Base-by-base conservation (phyloP, 331 rosid genomes). In the Telfairia occidentalis region DNA sequence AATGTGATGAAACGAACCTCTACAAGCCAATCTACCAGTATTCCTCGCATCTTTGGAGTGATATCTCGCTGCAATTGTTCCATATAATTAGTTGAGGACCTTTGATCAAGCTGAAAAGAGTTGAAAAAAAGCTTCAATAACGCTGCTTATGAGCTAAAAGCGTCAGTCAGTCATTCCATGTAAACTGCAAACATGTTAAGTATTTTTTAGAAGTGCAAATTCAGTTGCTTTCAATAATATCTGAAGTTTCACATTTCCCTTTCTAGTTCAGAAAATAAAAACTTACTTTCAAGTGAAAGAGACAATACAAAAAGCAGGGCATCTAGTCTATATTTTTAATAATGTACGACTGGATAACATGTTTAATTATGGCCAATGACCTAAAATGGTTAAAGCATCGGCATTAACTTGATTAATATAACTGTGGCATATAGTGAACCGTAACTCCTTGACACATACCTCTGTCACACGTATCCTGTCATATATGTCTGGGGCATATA, bases 21-120 rank as follows among this genome's bases (percentile, higher is more conserved):
- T 79, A 92, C 96, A 78, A 92, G 96, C 98, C 98, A 92, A 81
- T 92, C 97, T 59, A 92, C 78, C 71, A 92, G 81, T 83, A 92
- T 84, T 71, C 88, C 92, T 46, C 98, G 81, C 98, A 92, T 92
- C 83, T 70, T 83, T 37, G 91, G 89, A 86, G 64, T 87, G 87
- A 92, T 83, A 65, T 90, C 92, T 24, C 1, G 85, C 82, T 92
- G 98, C 89, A 90, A 57, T 79, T 60, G 79, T 49, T 88, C 94
- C 94, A 92, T 90, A 77, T 92, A 90, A 61, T 83, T 32, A 34
- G 80, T n/a, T 34, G 87, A 65, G 45, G 90, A 86, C 61, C 92
- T 87, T 50, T 88, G 89, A 15, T 85, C 96, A 72, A 88, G 82
- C 97, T 92, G 91, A 63, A 74, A 48, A 76, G 58, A 67, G 74